Evolutionary conservation across 331 rosid genomes (phyloP).

Genomic region (Erythrophleum ivorense): DNA sequence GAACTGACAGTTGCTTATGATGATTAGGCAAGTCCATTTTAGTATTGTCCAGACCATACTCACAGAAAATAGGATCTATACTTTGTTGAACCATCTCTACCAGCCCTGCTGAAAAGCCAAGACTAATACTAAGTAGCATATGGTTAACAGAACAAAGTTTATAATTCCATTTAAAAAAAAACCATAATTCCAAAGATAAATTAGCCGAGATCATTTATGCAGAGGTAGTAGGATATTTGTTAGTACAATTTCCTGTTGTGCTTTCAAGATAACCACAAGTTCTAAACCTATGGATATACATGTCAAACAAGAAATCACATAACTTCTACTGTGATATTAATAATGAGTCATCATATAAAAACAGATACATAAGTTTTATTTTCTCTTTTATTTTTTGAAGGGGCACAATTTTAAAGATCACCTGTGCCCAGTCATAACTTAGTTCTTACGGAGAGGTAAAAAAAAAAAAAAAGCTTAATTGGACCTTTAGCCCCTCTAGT

Average conservation of each 20-base stretch:
- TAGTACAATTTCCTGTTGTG: background rate
- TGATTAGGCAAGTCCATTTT: constrained; percentile 57
- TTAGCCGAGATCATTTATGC: constrained; percentile 18
- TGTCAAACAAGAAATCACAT: constrained; percentile 22
- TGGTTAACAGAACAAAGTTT: background rate
- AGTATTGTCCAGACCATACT: constrained; percentile 58
- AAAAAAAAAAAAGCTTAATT: background rate
- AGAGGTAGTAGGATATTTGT: background rate
- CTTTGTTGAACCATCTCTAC: constrained; percentile 67
- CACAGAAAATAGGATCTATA: constrained; percentile 56
- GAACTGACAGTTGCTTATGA: constrained; percentile 54
- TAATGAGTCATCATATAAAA: constrained; percentile 9
- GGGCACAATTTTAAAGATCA: too few relatives aligned
- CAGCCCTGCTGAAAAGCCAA: constrained; percentile 16
- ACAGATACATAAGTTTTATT: too few relatives aligned
- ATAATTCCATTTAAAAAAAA: background rate
- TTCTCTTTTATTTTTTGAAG: too few relatives aligned
- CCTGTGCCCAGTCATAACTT: too few relatives aligned
- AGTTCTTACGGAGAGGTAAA: too few relatives aligned
- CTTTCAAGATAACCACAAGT: constrained; percentile 25
- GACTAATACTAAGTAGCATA: background rate
- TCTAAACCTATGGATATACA: background rate
- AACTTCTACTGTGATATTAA: constrained; percentile 12
- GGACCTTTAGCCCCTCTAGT: background rate
- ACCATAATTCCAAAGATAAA: background rate